Conservation (phyloP, 2,329 filamentous ascomycete genomes). For the Aspergillus sclerotialis region DNA sequence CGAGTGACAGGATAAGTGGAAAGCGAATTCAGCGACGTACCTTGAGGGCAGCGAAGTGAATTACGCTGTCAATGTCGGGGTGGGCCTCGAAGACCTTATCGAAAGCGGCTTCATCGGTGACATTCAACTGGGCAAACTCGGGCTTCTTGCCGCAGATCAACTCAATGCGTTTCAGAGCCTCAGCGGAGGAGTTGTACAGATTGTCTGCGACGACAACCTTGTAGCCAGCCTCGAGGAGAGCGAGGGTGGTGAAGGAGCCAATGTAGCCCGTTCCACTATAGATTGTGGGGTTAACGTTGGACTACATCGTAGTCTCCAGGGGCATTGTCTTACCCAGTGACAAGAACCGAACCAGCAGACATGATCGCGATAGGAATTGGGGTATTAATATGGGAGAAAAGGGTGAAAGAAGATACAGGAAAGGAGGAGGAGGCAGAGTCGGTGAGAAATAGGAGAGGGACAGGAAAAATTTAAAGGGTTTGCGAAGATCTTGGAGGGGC, state of each 20-base stretch:
- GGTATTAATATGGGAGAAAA: no score
- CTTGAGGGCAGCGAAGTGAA: constrained; percentile 98
- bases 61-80: constrained; percentile 93
- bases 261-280: constrained; percentile 95
- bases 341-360: constrained; percentile 79
- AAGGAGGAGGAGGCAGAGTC: constrained; percentile 1
- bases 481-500: not conserved
- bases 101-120: constrained; percentile 76
- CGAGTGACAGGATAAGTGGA: constrained; percentile 1
- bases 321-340: constrained; percentile 67
- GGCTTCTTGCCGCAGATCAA: constrained; percentile 84
- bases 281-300: constrained; percentile 16
- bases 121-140: constrained; percentile 75
- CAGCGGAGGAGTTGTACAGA: constrained; percentile 91
- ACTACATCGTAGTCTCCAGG: constrained; percentile 6
- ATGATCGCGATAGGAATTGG: constrained; percentile 41
- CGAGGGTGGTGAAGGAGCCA: constrained; percentile 90
- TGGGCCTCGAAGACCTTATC: constrained; percentile 84
- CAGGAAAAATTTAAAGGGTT: constrained; percentile 1
- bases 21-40: constrained; percentile 36
- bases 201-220: constrained; percentile 95
- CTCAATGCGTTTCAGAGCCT: constrained; percentile 91
- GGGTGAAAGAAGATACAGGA: constrained; percentile 3
- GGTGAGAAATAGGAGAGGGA: constrained; percentile 5
- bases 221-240: constrained; percentile 89